A percentile compares a stretch with the other conserved stretches of the same genome.
Evolutionary conservation across 2,329 filamentous ascomycete species (phyloP).

Genomic region (Verticillium dahliae): DNA sequence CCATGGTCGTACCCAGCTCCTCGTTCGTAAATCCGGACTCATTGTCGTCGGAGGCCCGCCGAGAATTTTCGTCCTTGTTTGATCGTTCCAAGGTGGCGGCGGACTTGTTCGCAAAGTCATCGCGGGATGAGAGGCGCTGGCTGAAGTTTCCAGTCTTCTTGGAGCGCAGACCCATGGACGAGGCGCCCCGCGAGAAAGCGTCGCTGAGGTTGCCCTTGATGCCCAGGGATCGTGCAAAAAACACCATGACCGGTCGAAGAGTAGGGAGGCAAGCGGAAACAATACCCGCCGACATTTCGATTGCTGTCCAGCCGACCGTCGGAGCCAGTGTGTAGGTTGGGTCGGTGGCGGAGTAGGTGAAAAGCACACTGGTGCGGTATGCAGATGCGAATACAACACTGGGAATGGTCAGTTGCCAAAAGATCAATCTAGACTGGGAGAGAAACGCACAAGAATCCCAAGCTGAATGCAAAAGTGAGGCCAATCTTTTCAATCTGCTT

Average conservation of each 20-base stretch:
- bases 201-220: slow-evolving; percentile 27
- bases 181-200: slow-evolving; percentile 17
- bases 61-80: slow-evolving; percentile 19
- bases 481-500: slow-evolving; percentile 33
- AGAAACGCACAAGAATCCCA: slow-evolving; percentile 34
- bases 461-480: slow-evolving; percentile 34
- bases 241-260: slow-evolving; percentile 27
- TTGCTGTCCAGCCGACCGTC: slow-evolving; percentile 38
- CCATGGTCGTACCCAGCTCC: not conserved
- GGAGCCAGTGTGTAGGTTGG: slow-evolving; percentile 41
- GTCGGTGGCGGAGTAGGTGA: slow-evolving; percentile 27
- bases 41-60: slow-evolving; percentile 21
- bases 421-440: accelerated
- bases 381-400: slow-evolving; percentile 41
- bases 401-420: not conserved
- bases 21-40: slow-evolving; percentile 15
- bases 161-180: slow-evolving; percentile 16
- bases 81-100: slow-evolving; percentile 5
- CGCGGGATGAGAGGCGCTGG: slow-evolving; percentile 8
- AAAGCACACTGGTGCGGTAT: slow-evolving; percentile 40
- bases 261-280: slow-evolving; percentile 47
- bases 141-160: slow-evolving; percentile 13
- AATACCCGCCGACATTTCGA: slow-evolving; percentile 44
- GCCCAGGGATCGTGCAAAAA: slow-evolving; percentile 29
- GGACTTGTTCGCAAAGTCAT: slow-evolving; percentile 2